Base-by-base conservation (phyloP, 2,329 filamentous ascomycete genomes). In the Cytospora leucostoma region DNA sequence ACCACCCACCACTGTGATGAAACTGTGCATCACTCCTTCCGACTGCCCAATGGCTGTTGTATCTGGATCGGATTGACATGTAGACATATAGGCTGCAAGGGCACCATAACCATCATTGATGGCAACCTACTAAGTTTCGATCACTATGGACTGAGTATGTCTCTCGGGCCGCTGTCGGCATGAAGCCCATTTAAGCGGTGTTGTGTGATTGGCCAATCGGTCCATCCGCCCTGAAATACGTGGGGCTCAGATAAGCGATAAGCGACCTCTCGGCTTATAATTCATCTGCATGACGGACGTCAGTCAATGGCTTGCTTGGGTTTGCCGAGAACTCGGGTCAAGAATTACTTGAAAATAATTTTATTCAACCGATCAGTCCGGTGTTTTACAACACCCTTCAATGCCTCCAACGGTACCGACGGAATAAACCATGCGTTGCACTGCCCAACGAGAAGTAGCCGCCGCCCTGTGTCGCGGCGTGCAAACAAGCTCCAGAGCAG, bases 401-500 rank as follows among this genome's bases (percentile, higher is more conserved):
- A 66, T 66, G 65, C 59, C 56, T 65, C 57, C 57, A n/a, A 35
- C 40, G 35, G 15, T 47, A 13, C 50, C 47, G 7, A 37, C 44
- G 33, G 12, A 54, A 32, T 37, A 33, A 33, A 66, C 53, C 56
- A 66, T 65, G 65, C 63, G 59, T 59, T 35, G 59, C 27, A 27
- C 27, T 56, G 47, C 63, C 44, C 59, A 65, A 17, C 47, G 56
- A 59, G 61, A 65, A 40, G 35, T 66, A 55, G 62, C 60, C 53
- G 55, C 61, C 34, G 34, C 55, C 53, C 50, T 66, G 12, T 47
- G 47, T 56, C 63, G 57, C 51, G 62, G 65, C 63, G 19, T 75
- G 32, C 73, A 74, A 61, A 71, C 71, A 19, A 64, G 69, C 33
- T 61, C 68, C 32, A 55, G 61, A 27, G 27, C 55, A 2, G 33